Conservation (phyloP, 371 early-diverging fungal species). For the Zopfochytrium polystomum region DNA sequence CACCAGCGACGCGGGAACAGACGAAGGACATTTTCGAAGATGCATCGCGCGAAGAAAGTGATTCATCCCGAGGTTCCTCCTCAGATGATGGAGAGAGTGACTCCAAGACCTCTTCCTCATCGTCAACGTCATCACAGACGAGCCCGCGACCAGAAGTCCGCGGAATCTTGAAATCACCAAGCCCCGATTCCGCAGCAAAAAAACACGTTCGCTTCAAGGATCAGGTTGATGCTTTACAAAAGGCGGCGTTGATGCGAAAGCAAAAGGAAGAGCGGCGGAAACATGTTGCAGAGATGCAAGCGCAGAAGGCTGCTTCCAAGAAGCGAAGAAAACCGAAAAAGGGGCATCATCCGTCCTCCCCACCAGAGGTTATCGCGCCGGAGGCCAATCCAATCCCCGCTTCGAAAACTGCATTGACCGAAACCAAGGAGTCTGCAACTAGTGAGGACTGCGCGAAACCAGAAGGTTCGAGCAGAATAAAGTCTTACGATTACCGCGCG, state of each 20-base stretch:
- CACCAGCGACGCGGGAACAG: neutral
- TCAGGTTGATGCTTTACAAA: constrained; percentile 16
- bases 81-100: neutral
- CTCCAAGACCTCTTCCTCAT: neutral
- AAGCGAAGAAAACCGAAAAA: neutral
- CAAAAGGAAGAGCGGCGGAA: constrained; percentile 11
- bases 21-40: neutral
- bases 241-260: neutral
- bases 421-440: neutral
- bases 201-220: constrained; percentile 18
- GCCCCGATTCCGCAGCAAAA: neutral
- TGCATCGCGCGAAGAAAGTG: neutral
- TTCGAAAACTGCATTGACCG: neutral
- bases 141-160: too few relatives aligned
- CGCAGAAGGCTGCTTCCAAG: neutral
- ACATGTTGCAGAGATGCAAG: constrained; percentile 8
- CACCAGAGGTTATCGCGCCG: neutral
- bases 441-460: neutral
- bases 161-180: neutral
- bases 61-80: neutral
- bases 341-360: neutral
- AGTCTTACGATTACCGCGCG: constrained; percentile 21
- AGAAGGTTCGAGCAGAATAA: constrained; percentile 6
- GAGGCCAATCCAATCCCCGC: neutral
- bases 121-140: too few relatives aligned